Evolutionary conservation across 1,284 basidiomycete genomes (phyloP).

Genomic region (Moesziomyces globuligerus): DNA sequence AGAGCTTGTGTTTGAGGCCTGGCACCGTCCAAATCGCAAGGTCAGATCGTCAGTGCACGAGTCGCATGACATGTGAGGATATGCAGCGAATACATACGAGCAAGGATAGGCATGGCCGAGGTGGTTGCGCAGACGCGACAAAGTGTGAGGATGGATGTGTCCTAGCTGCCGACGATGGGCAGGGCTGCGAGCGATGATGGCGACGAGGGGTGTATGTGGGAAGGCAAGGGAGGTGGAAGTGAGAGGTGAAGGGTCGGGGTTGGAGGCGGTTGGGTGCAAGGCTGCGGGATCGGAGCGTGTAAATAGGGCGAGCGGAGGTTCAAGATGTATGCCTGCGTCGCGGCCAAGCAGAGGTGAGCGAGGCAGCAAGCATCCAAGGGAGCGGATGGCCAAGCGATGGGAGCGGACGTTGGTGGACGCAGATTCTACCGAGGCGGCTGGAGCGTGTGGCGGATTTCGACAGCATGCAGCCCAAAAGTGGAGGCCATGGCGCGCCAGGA

Average conservation of each 20-base stretch:
- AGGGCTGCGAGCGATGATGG: not conserved
- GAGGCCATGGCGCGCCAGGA: too few relatives aligned
- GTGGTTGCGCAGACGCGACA: not conserved
- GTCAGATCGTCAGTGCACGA: not conserved
- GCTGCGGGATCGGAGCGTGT: slow-evolving; percentile 20
- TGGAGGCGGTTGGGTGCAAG: slow-evolving; percentile 4
- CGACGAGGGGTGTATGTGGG: slow-evolving; percentile 5
- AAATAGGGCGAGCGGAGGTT: slow-evolving; percentile 38
- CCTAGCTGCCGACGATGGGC: not conserved
- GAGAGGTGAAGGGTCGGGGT: not conserved
- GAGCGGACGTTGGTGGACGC: too few relatives aligned
- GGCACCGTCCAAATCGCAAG: not conserved
- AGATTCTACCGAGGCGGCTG: too few relatives aligned
- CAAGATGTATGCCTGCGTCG: not conserved
- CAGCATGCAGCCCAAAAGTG: too few relatives aligned
- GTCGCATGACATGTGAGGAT: not conserved
- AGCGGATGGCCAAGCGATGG: too few relatives aligned
- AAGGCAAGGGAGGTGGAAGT: not conserved
- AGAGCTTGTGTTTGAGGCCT: slow-evolving; percentile 47
- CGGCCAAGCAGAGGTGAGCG: not conserved
- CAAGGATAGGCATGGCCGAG: slow-evolving; percentile 20
- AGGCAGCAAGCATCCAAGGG: not conserved
- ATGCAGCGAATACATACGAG: slow-evolving; percentile 13
- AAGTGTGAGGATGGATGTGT: too few relatives aligned
- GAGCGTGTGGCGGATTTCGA: too few relatives aligned